These are phyloP conservation scores for Termitomyces sp. DNA, from an alignment of 768 basidiomycete species.

Conservation along the genomic window DNA sequence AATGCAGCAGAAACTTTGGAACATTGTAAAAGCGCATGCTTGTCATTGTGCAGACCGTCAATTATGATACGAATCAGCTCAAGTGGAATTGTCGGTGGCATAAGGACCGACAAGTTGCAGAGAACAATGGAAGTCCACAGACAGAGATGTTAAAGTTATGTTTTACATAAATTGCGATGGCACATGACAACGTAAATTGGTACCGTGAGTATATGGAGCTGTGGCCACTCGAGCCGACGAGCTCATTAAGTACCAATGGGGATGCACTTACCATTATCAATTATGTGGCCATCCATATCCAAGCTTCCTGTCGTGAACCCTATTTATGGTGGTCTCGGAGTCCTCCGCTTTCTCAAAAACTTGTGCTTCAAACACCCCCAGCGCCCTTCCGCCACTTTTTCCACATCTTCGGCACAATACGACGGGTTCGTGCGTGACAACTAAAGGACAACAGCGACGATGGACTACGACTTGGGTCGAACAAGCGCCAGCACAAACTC, in stretches of 20 bases:
- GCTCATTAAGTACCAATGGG: background rate
- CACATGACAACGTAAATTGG: background rate
- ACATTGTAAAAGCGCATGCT: background rate
- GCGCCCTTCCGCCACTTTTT: background rate
- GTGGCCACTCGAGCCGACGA: background rate
- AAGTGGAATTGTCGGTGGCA: background rate
- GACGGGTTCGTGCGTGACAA: background rate
- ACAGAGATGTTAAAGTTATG: background rate
- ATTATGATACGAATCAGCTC: background rate
- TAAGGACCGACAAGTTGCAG: background rate
- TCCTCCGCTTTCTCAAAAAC: background rate
- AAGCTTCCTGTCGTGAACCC: background rate
- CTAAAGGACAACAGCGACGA: background rate
- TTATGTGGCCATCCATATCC: background rate
- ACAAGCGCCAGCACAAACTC: background rate
- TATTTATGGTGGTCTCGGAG: background rate
- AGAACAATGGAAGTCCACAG: background rate
- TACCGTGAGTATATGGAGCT: too few species aligned
- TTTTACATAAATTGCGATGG: background rate
- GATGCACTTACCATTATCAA: background rate
- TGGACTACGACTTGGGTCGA: background rate
- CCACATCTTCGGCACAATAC: background rate
- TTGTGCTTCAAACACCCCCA: background rate
- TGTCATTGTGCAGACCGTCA: background rate
- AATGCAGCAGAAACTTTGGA: background rate